These are phyloP conservation scores for Pseudopyrenochaeta lycopersici DNA, from an alignment of 2,329 filamentous ascomycete species.

Conservation along the genomic window DNA sequence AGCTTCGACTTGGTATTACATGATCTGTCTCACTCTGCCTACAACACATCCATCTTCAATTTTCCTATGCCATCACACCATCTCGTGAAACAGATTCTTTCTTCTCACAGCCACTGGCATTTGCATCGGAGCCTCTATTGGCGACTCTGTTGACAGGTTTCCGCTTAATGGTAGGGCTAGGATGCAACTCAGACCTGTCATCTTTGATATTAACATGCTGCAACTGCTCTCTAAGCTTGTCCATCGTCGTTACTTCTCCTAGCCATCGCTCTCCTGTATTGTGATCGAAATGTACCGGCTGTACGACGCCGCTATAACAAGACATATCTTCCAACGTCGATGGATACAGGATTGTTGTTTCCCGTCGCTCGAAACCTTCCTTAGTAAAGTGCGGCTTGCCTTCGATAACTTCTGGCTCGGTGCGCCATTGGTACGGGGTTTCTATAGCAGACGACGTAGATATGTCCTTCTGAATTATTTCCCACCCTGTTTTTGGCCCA, in stretches of 20 bases:
- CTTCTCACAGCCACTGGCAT: background rate
- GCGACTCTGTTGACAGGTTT: constrained; percentile 17
- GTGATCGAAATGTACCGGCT: constrained; percentile 42
- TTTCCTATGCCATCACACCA: background rate
- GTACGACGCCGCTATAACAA: constrained; percentile 34
- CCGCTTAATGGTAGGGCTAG: constrained; percentile 15
- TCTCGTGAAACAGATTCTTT: too few relatives aligned
- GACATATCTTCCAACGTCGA: constrained; percentile 51
- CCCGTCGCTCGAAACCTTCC: constrained; percentile 53
- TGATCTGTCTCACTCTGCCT: background rate
- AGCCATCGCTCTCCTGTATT: constrained; percentile 37
- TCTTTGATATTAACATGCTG: constrained; percentile 12
- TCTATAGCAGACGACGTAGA: constrained; percentile 3
- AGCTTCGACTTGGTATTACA: background rate
- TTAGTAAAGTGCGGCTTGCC: constrained; percentile 45
- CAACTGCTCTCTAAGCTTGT: constrained; percentile 23
- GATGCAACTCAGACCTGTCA: constrained; percentile 15
- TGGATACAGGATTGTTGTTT: constrained; percentile 58
- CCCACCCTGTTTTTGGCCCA: constrained; percentile 41
- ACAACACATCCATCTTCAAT: background rate
- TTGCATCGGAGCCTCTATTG: background rate
- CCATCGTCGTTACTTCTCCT: constrained; percentile 31
- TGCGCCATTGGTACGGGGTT: constrained; percentile 26
- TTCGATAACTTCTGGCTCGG: constrained; percentile 51
- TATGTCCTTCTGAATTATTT: constrained; percentile 32